Percentiles rank a stretch among this genome's conserved stretches.
Evolutionary conservation across 2,329 filamentous ascomycete species (phyloP).

Genomic region (Colletotrichum spinosum): DNA sequence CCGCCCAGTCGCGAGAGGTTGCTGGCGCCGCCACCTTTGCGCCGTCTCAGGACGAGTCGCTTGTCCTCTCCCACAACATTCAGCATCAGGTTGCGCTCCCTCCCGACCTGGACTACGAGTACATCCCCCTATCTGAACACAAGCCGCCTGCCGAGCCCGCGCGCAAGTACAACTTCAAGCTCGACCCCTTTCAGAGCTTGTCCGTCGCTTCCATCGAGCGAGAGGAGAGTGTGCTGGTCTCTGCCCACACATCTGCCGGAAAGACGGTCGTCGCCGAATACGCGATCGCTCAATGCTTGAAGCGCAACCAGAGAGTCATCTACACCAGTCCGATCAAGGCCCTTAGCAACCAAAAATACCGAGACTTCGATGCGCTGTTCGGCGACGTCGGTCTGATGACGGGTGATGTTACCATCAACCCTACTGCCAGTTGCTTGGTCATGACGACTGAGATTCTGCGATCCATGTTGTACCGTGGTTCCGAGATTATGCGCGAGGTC

Average conservation of each 20-base stretch:
- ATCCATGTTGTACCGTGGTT: conserved; percentile 97
- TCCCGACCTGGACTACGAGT: conserved; percentile 93
- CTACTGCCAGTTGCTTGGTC: conserved; percentile 95
- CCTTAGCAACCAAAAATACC: conserved; percentile 97
- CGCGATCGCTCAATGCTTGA: conserved; percentile 95
- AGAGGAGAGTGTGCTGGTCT: conserved; percentile 95
- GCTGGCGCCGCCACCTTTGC: conserved; percentile 79
- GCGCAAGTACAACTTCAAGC: conserved; percentile 85
- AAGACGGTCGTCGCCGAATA: conserved; percentile 99
- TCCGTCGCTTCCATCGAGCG: conserved; percentile 95
- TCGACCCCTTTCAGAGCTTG: conserved; percentile 97
- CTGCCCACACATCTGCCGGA: conserved; percentile 95
- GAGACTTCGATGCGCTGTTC: conserved; percentile 95
- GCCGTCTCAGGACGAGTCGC: conserved; percentile 71
- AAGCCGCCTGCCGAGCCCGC: conserved; percentile 90
- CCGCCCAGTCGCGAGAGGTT: conserved; percentile 91
- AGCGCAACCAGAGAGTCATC: conserved; percentile 97
- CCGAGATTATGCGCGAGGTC: conserved; percentile 99
- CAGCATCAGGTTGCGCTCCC: conserved; percentile 97
- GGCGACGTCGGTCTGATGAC: conserved; percentile 98
- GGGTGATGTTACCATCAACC: conserved; percentile 98
- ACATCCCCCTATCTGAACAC: conserved; percentile 94
- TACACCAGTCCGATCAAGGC: conserved; percentile 99
- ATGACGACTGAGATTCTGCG: conserved; percentile 99
- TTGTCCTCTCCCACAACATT: conserved; percentile 95